Conservation (phyloP, 2,329 filamentous ascomycete species). For the Ophiostoma sp. region DNA sequence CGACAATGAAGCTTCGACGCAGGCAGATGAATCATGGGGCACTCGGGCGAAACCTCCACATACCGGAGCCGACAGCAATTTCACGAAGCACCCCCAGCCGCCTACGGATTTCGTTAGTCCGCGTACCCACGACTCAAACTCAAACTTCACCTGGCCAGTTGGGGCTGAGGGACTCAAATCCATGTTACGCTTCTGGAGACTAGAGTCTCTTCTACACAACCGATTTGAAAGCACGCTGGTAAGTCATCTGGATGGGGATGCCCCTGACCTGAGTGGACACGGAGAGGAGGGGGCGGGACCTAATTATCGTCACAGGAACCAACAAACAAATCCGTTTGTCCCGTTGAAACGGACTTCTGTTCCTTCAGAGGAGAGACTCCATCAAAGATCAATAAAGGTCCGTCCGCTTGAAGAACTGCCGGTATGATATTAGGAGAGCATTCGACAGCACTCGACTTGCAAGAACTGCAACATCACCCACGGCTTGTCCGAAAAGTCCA, state of each 20-base stretch:
- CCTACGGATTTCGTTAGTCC: background rate
- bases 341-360: background rate
- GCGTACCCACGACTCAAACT: background rate
- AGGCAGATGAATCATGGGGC: background rate
- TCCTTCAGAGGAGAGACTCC: background rate
- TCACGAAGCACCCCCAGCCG: background rate
- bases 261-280: background rate
- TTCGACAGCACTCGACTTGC: background rate
- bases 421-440: background rate
- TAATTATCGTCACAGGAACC: background rate
- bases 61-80: background rate
- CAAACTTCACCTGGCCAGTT: background rate
- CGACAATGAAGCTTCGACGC: background rate
- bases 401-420: background rate
- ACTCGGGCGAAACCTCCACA: background rate
- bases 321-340: background rate
- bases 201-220: too few species aligned
- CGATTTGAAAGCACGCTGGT: background rate
- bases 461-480: background rate
- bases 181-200: background rate
- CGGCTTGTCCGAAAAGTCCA: background rate
- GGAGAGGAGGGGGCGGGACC: background rate
- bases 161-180: background rate
- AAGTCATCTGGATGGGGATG: background rate
- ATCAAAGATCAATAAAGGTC: background rate